Evolutionary conservation across 805 yeast species (phyloP), one percentile per base, ranked within the genome.

Genomic region (Candida alai): DNA sequence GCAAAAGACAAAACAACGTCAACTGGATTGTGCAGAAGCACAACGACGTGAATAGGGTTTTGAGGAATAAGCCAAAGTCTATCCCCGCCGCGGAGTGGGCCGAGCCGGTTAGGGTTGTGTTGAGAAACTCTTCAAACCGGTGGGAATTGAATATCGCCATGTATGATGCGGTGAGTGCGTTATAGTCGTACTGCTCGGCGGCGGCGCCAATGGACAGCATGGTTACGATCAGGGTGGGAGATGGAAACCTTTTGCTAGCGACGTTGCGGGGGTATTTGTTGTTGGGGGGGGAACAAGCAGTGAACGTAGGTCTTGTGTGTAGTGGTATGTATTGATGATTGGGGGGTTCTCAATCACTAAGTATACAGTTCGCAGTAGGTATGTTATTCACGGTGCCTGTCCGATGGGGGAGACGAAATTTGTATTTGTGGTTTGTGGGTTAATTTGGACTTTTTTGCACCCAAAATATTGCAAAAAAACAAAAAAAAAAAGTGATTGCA

Each of bases 41-140:
- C 1, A 74, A 44, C 0, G 90, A 75, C 3, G 78, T 63, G 8
- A 66, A 53, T 26, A 84, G 49, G 0, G 86, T 73, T 15, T 78
- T 73, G 4, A 78, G 33, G 35, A 84, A 72, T 0, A 79, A 62
- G 23, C 70, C 61, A 7, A 80, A 54, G 0, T 84, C 73, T 1
- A 78, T 69, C 3, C 82, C 90, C 12, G 73, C 68, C 1, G 77
- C 67, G 10, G 53, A 48, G 37, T 78, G 84, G 2, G 84, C 84
- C 14, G 68, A 56, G 0, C 83, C 83, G 0, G 74, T 65, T 47
- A 79, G 75, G 3, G 77, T 61, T 2, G 77, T 73, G 41, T 70
- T 68, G 22, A 76, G 50, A 42, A 77, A 71, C 32, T 58, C 56
- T 14, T 52, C 53, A 36, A 65, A 54, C 13, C 43, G 40, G 12